phyloP scores from a whole-genome alignment of 148 eudicot genomes.

The Hydrangea macrophylla region DNA sequence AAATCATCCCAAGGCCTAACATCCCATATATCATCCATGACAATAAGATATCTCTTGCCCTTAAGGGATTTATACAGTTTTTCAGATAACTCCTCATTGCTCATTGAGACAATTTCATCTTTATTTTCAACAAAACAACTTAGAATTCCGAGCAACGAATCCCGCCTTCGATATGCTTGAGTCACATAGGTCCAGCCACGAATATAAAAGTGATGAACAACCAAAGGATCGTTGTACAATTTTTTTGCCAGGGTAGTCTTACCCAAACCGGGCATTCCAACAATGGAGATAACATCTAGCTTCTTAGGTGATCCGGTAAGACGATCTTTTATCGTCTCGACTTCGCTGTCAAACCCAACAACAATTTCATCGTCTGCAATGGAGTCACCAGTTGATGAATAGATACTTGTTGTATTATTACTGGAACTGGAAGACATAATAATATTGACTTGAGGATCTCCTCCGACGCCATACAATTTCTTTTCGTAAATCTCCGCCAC shows the following conservation, averaged over 20 bases:
- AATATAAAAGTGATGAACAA: constrained; percentile 15
- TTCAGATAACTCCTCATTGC: background rate
- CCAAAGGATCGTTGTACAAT: constrained; percentile 8
- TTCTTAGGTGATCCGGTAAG: constrained; percentile 6
- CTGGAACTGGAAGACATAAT: no score
- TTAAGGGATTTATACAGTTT: background rate
- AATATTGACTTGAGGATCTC: background rate
- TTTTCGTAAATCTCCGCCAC: constrained; percentile 16
- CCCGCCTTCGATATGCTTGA: constrained; percentile 13
- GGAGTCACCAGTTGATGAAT: background rate
- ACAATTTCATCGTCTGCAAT: constrained; percentile 15
- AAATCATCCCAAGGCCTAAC: constrained; percentile 16
- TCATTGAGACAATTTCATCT: background rate
- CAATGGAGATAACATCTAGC: constrained; percentile 20
- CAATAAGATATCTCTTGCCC: constrained; percentile 11
- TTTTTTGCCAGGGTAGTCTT: constrained; percentile 18
- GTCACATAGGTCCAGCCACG: constrained; percentile 23
- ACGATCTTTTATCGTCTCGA: constrained; percentile 8
- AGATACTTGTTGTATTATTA: no score
- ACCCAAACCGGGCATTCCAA: constrained; percentile 15
- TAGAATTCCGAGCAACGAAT: constrained; percentile 11
- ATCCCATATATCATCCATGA: constrained; percentile 26
- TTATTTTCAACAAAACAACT: background rate
- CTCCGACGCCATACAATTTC: constrained; percentile 17
- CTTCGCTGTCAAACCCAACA: constrained; percentile 20